phyloP scores from a whole-genome alignment of 1,284 basidiomycete species.

The Rhodotorula sp. region DNA sequence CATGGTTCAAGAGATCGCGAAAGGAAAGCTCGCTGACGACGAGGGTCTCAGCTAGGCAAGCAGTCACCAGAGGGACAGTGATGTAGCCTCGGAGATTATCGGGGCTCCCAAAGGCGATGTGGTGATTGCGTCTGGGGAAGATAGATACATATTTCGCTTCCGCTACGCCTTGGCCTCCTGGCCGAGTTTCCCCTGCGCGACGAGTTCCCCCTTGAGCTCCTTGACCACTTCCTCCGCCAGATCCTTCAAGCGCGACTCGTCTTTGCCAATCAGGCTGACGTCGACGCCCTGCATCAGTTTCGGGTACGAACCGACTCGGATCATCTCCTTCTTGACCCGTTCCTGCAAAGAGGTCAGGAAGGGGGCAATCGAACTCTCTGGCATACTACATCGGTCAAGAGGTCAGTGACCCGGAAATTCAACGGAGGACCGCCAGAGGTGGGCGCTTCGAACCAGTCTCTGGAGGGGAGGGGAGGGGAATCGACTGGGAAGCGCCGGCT shows the following conservation, averaged over 20 bases:
- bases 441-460: constrained; percentile 13
- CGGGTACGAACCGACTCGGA: constrained; percentile 50
- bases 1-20: too few relatives aligned
- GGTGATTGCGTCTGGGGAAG: too few relatives aligned
- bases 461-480: too few relatives aligned
- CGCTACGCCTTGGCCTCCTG: constrained; percentile 24
- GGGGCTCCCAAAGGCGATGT: too few relatives aligned
- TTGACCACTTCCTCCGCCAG: constrained; percentile 62
- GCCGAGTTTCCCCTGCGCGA: constrained; percentile 51
- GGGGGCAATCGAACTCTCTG: constrained; percentile 85
- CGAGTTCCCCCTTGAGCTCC: constrained; percentile 54
- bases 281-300: constrained; percentile 58
- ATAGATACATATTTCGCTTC: not conserved
- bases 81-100: too few relatives aligned
- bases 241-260: constrained; percentile 56
- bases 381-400: constrained; percentile 55
- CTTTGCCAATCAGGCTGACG: constrained; percentile 76
- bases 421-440: not conserved
- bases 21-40: too few relatives aligned
- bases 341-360: constrained; percentile 75
- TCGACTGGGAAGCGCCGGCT: not conserved
- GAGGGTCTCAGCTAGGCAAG: too few relatives aligned
- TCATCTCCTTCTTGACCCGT: constrained; percentile 68
- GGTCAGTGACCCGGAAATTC: too few relatives aligned
- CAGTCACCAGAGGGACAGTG: too few relatives aligned